These are phyloP conservation scores for Chalaropsis ovoidea DNA, from an alignment of 2,329 filamentous ascomycete species.

Conservation along the genomic window DNA sequence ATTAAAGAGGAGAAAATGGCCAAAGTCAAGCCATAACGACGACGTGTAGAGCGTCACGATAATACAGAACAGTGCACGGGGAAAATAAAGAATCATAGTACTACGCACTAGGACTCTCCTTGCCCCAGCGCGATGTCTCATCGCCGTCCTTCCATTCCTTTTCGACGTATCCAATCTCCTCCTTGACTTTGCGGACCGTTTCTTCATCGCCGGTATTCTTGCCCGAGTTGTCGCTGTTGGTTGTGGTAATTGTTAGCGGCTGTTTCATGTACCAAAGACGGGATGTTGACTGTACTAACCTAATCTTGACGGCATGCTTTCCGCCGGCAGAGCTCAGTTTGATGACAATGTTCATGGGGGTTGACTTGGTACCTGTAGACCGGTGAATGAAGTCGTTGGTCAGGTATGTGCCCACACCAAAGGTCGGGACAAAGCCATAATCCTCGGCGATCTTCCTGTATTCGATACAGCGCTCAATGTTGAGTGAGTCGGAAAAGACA, in stretches of 20 bases:
- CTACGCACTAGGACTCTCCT: slow-evolving; percentile 30
- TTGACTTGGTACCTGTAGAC: slow-evolving; percentile 68
- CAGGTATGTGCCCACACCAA: slow-evolving; percentile 90
- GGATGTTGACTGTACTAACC: slow-evolving; percentile 30
- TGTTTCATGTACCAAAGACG: not conserved
- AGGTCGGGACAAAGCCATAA: slow-evolving; percentile 71
- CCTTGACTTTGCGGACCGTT: slow-evolving; percentile 74
- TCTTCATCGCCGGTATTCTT: slow-evolving; percentile 88
- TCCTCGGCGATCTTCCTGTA: slow-evolving; percentile 78
- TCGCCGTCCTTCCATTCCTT: slow-evolving; percentile 74
- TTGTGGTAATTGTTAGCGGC: slow-evolving; percentile 18
- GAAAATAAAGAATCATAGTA: not conserved
- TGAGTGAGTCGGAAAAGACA: slow-evolving; percentile 90
- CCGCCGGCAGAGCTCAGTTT: slow-evolving; percentile 82
- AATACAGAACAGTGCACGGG: not conserved
- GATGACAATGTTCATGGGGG: slow-evolving; percentile 93
- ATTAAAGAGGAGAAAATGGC: too few relatives aligned
- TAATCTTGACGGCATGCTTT: slow-evolving; percentile 81
- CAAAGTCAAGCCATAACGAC: too few relatives aligned
- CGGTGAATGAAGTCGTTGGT: slow-evolving; percentile 84
- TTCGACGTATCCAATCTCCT: slow-evolving; percentile 74
- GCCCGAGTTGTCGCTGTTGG: slow-evolving; percentile 59
- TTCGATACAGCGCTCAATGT: slow-evolving; percentile 80
- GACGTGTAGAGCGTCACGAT: too few relatives aligned
- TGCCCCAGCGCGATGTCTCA: slow-evolving; percentile 74